A percentile compares a stretch with the other conserved stretches of the same genome.
phyloP scores from a whole-genome alignment of 352 stramenopile genomes.

The Globisporangium canariense region DNA sequence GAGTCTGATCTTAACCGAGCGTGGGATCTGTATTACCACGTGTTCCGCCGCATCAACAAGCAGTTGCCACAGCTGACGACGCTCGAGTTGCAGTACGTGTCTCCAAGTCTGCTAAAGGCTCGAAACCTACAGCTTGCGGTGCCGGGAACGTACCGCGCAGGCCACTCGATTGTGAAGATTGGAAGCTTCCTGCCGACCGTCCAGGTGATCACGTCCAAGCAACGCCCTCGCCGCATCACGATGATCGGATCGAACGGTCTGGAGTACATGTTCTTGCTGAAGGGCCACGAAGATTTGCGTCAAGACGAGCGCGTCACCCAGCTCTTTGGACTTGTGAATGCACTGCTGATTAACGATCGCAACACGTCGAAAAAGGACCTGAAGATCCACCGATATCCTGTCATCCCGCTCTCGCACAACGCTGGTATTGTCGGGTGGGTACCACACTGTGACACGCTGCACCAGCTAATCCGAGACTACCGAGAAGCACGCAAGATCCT shows the following conservation, averaged over 20 bases:
- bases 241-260: slow-evolving; percentile 96
- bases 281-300: slow-evolving; percentile 98
- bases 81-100: slow-evolving; percentile 96
- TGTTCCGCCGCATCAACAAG: slow-evolving; percentile 92
- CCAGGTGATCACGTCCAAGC: slow-evolving; percentile 97
- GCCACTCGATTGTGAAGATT: slow-evolving; percentile 69
- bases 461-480: slow-evolving; percentile 96
- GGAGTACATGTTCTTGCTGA: slow-evolving; percentile 99
- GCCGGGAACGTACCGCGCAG: slow-evolving; percentile 87
- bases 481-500: slow-evolving; percentile 88
- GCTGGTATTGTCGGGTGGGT: slow-evolving; percentile 98
- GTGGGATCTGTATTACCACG: slow-evolving; percentile 98
- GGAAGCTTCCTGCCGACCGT: slow-evolving; percentile 91
- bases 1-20: slow-evolving; percentile 91
- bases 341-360: slow-evolving; percentile 95
- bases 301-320: slow-evolving; percentile 99
- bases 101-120: slow-evolving; percentile 90
- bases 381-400: slow-evolving; percentile 96
- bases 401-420: slow-evolving; percentile 98
- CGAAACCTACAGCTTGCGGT: slow-evolving; percentile 94
- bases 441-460: slow-evolving; percentile 97
- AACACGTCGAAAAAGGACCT: slow-evolving; percentile 96
- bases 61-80: slow-evolving; percentile 92
- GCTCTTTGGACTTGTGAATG: slow-evolving; percentile 99
- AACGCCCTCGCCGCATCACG: slow-evolving; percentile 94